A percentile compares a stretch with the other conserved stretches of the same genome.
Conservation (phyloP, 805 yeast genomes). For the Ogataea nonfermentans region DNA sequence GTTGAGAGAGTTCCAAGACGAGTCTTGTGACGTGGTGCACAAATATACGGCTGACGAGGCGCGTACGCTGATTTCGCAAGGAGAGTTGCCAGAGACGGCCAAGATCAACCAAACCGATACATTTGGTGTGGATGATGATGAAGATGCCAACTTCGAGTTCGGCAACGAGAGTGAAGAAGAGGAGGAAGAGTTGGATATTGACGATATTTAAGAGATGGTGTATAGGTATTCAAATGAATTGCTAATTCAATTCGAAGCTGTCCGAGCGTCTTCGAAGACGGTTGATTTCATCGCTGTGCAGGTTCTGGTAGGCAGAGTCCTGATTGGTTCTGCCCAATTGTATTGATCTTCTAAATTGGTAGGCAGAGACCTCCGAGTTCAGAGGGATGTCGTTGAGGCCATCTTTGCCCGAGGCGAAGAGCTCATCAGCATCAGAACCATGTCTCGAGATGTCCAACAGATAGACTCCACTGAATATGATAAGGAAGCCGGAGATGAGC, state of each 20-base stretch:
- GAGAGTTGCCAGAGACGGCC: constrained; percentile 96
- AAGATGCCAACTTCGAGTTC: constrained; percentile 96
- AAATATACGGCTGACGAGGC: constrained; percentile 98
- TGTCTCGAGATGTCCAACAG: constrained; percentile 75
- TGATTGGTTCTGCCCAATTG: constrained; percentile 49
- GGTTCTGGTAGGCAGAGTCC: constrained; percentile 24
- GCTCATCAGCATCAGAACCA: constrained; percentile 46
- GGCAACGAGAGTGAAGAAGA: constrained; percentile 87
- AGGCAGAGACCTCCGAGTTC: constrained; percentile 76
- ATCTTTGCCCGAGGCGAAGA: constrained; percentile 46
- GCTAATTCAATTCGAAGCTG: constrained; percentile 51
- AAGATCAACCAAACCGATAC: constrained; percentile 97
- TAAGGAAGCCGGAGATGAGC: constrained; percentile 77
- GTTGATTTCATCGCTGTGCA: constrained; percentile 39
- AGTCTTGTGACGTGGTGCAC: constrained; percentile 96
- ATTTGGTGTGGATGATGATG: constrained; percentile 94
- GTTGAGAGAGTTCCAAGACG: constrained; percentile 97
- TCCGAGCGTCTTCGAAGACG: constrained; percentile 61
- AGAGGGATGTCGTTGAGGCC: constrained; percentile 64
- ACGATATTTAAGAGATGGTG: constrained; percentile 65
- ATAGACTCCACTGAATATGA: constrained; percentile 85
- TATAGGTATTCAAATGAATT: constrained; percentile 3
- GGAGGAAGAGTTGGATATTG: constrained; percentile 83
- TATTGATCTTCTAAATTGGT: constrained; percentile 74
- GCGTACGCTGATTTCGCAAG: constrained; percentile 89